Base-by-base conservation (phyloP, 495 filamentous ascomycete genomes). In the Oidiodendron maius region DNA sequence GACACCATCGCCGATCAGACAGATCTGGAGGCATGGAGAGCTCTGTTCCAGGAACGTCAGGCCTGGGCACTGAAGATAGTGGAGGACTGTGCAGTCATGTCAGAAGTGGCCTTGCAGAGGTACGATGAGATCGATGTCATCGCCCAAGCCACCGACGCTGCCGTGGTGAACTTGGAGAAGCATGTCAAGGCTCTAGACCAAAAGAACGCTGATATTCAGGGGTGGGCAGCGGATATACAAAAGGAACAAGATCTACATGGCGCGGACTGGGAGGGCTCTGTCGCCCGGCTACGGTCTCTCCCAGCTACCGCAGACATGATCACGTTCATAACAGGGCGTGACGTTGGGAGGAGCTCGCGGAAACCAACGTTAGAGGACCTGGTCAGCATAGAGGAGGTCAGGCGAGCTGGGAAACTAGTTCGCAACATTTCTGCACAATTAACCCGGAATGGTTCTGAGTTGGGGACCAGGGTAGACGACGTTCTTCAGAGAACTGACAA, bases 1-100 rank as follows among this genome's bases (percentile, higher is more conserved):
- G 86, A 90, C 61, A 81, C 77, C 39, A 80, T 91, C 45, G 69
- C 81, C 13, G 76, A 87, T 54, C 76, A 84, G 42, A 84, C 81
- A 48, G 82, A 88, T 51, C 63, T 95, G 18, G 72, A 81, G 58
- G 78, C 85, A 75, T 95, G 89, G 87, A 85, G 86, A 59, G 79
- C 81, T 49, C 71, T 95, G 9, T 94, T 87, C 66, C 80, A 79
- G 60, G 70, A 80, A 18, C 78, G 89, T 22, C 75, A 78, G 45
- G 74, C 69, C 30, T 96, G 91, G 91, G 81, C 87, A n/a, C 53
- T 78, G 30, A 70, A 72, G 26, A 62, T 90, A n/a, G 71, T 82
- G 2, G 77, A 79, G 16, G 77, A 80, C 32, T 88, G 84, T 55
- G 64, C 65, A 17, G 62, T 65, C 3, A 80, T 84, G 64, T 77